Conservation (phyloP, 176 grass and related monocot species). For the Triticum timopheevii region DNA sequence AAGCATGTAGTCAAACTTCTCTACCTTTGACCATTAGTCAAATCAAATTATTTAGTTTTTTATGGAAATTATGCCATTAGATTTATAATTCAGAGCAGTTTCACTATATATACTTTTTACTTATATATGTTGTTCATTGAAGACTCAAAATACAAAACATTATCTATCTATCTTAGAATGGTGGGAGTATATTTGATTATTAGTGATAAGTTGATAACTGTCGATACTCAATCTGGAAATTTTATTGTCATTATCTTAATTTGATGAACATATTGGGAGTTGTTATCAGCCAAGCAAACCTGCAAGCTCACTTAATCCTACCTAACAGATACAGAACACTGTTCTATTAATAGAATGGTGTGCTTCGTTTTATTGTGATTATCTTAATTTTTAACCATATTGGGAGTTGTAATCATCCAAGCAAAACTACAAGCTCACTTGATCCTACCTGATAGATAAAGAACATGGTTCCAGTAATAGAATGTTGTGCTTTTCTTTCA, state of each 20-base stretch:
- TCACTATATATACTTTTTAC: background rate
- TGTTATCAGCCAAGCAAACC: background rate
- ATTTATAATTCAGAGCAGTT: background rate
- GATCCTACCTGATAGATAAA: background rate
- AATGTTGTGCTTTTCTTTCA: conserved; percentile 7
- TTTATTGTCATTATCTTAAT: conserved; percentile 1
- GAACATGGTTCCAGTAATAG: background rate
- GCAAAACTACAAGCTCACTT: conserved; percentile 7
- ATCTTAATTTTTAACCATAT: background rate
- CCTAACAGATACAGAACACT: background rate
- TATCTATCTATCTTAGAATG: background rate
- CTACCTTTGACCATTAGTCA: background rate
- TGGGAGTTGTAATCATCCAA: background rate
- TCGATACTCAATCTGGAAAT: background rate
- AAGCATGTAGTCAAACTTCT: background rate
- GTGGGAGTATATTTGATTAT: background rate
- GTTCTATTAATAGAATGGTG: conserved; percentile 1
- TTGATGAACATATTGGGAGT: background rate
- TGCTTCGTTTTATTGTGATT: background rate
- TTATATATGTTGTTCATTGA: background rate
- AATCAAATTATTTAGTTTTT: background rate
- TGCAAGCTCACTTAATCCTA: background rate
- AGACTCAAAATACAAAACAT: background rate
- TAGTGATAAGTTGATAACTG: background rate
- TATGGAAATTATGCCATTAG: background rate